Base-by-base conservation (phyloP, 2,329 filamentous ascomycete species). In the Scedosporium minutisporum region DNA sequence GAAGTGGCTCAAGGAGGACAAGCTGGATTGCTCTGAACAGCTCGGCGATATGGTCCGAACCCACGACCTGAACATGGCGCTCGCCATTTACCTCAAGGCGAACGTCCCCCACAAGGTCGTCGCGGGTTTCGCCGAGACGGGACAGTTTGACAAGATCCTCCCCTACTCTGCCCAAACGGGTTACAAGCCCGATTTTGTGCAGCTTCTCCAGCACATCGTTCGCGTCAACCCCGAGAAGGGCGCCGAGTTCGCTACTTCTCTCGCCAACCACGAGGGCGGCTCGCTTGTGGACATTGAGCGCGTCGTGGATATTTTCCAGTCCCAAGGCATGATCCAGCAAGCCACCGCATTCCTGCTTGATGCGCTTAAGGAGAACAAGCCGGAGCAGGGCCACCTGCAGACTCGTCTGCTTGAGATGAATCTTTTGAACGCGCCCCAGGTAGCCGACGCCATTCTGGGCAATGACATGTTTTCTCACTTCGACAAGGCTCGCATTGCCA, bases 391-490 rank as follows among this genome's bases (percentile, higher is more conserved):
- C 46, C 87, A 93, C 68, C 82, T 99, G 46, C 95, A 99, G 77
- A 99, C 96, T 23, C 89, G 95, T 65, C 83, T 99, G 3, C 80
- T 99, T 63, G 96, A 99, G 81, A 97, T 99, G 93, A 99, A 99
- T 76, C 78, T 99, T 66, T 83, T 96, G 76, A 96, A 96, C 68
- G 96, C 95, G 1, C 95, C 95, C 60, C 95, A 97, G 75, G 96
- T 99, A 62, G 95, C 96, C 3, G 96, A 99, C 75, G 95, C 95
- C 41, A 99, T 99, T 68, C 85, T 99, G 48, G 91, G 93, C 67
- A 99, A 99, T 71, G 91, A 97, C 70, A 97, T 99, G 89, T 97
- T 99, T 77, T 92, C 92, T 0, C 87, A 99, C 77, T 99, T 96
- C 71, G 95, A 99, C 77, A 96, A 91, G 79, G 78, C 87, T 57